Evolutionary conservation across 306 rosid genomes (phyloP).

Genomic region (Pterocarpus santalinus): DNA sequence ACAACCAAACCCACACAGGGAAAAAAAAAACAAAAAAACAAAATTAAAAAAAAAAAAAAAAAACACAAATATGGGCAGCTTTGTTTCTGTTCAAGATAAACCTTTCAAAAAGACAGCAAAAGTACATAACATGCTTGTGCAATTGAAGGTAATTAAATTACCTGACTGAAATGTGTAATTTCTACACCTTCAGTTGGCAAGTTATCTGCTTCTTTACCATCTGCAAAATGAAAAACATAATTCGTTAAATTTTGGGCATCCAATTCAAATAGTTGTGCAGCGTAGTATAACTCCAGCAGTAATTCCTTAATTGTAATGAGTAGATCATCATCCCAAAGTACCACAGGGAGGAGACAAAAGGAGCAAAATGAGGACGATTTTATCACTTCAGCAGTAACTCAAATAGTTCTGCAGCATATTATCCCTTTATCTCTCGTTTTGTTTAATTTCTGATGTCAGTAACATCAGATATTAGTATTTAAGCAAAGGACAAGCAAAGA

Average conservation of each 20-base stretch:
- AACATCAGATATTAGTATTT: constrained; percentile 7
- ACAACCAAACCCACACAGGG: not conserved
- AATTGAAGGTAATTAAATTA: constrained; percentile 48
- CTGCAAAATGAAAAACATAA: constrained; percentile 56
- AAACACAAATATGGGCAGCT: not conserved
- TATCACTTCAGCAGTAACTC: not conserved
- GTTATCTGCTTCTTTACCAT: constrained; percentile 77
- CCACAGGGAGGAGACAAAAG: constrained; percentile 22
- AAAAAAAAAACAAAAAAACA: too few species aligned
- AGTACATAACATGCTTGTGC: constrained; percentile 35
- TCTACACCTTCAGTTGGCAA: constrained; percentile 89
- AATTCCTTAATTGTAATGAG: constrained; percentile 35
- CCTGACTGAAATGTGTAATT: constrained; percentile 83
- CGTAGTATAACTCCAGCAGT: constrained; percentile 22
- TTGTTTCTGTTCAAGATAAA: not conserved
- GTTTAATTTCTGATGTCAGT: constrained; percentile 21
- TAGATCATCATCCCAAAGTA: constrained; percentile 37
- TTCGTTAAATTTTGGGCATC: constrained; percentile 12
- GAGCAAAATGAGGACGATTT: not conserved
- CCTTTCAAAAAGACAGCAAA: constrained; percentile 18
- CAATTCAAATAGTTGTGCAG: constrained; percentile 39
- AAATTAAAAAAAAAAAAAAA: too few species aligned
- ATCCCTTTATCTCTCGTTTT: constrained; percentile 17
- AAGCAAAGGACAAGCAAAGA: constrained; percentile 20
- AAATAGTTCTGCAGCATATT: constrained; percentile 23